Evolutionary conservation across 768 basidiomycete species (phyloP), one percentile per base, ranked within the genome.

Genomic region (Coprinopsis marcescibilis): DNA sequence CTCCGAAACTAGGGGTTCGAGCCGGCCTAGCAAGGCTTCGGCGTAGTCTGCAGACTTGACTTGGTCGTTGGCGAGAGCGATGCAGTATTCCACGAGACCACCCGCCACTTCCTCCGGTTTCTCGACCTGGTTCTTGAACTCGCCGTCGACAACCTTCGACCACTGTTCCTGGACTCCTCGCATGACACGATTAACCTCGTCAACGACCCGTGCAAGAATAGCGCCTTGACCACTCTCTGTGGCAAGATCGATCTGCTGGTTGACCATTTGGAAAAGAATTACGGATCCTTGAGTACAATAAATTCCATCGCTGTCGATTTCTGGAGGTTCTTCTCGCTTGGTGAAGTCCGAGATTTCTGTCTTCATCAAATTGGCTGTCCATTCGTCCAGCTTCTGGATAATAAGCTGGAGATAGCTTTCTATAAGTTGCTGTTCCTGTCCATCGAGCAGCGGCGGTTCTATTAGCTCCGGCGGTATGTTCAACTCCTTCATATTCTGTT

Each of bases 181-280:
- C 91, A 98, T 96, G 33, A 92, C 87, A 27, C 90, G 83, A 55
- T 86, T 85, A 52, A 78, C 76, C 63, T 98, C 96, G 50, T 81
- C 79, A 32, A 98, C 81, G 46, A 96, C 93, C 7, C 87, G 83
- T 14, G 92, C 83, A 26, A 99, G 78, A 51, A 98, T 95, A 1
- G 86, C 81, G 26, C 92, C 93, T 62, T 98, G 96, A 4, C 90
- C 89, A 55, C 93, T 98, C 63, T 98, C 96, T 52, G 87, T 85
- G 7, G 94, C 94, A 13, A 92, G 76, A 59, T 98, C 95, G 48
- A 92, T 77, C 64, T 97, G 95, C 65, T 95, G 91, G 64, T 94
- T 98, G 55, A 97, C 85, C 86, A 98, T 93, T 66, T 96, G 89
- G 76, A 97, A 98, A 51, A 99, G 73, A 57, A 98, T 96, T 43